Base-by-base conservation (phyloP, 805 yeast genomes). In the Zygosaccharomyces bisporus region DNA sequence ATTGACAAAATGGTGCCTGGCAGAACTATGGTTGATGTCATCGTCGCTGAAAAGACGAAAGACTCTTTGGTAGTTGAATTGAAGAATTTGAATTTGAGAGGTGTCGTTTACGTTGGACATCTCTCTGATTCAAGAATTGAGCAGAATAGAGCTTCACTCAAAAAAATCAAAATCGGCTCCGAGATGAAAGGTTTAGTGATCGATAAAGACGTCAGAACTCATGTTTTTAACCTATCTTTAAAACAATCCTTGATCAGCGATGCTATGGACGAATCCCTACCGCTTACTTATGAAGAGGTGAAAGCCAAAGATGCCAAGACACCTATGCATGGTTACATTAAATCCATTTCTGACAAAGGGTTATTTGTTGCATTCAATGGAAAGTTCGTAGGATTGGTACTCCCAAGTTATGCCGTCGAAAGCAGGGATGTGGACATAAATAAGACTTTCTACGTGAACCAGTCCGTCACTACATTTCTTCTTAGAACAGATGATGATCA, bases 311-410 rank as follows among this genome's bases (percentile, higher is more conserved):
- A 72, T 10, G 75, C 78, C 7, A 68, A 69, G 34, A 68, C 68
- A 18, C 56, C 69, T 21, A 64, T 86, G 41, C 74, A 77, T 45
- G 99, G 98, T 34, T 90, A 73, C 61, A 79, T 91, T 31, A 83
- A 80, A 53, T 81, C 89, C 14, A 78, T 83, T 14, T 86, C 95
- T n/a, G 75, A 74, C 35, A 74, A 75, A 60, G 98, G 98, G 52
- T 71, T 88, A 9, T 91, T 91, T 61, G 84, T 91, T 46, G 77
- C 83, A 0, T 91, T 91, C 65, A 87, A 82, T 45, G 83, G 85
- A 51, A 77, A 76, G 43, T 76, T 91, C 51, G 86, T 87, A 24
- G 98, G 97, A 41, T 73, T 91, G 51, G 84, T 88, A 3, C 75
- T 86, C 49, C 85, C 90, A 44, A 80, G 82, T 58, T 80, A 82